Percentiles rank a stretch among this genome's conserved stretches.
These are phyloP conservation scores for Pleodorina starrii DNA, from an alignment of 139 green algal species.

Conservation along the genomic window DNA sequence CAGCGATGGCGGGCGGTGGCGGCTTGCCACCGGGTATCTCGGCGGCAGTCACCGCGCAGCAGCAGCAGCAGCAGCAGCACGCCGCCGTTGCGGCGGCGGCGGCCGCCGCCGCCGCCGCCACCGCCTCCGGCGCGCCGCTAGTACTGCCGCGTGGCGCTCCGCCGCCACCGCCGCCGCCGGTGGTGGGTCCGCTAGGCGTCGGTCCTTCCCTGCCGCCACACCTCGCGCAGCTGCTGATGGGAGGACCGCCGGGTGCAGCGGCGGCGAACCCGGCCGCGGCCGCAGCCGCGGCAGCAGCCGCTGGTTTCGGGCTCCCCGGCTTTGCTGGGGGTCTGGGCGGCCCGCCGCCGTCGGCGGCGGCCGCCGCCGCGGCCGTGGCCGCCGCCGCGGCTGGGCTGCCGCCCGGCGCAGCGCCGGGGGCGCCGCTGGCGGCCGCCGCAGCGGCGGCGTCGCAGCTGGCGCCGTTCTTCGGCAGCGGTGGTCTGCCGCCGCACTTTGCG, in stretches of 20 bases:
- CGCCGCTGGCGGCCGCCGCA: background rate
- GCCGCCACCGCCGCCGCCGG: background rate
- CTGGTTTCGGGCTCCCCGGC: background rate
- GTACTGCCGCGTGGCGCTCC: background rate
- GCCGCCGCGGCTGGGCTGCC: background rate
- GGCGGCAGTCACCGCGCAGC: background rate
- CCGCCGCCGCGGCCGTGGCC: background rate
- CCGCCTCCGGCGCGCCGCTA: background rate
- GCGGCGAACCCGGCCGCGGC: background rate
- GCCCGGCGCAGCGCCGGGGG: background rate
- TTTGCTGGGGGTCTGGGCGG: background rate
- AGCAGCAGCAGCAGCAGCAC: conserved; percentile 21
- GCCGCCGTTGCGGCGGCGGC: background rate
- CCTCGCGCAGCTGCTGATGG: conserved; percentile 21
- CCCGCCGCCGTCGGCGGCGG: background rate
- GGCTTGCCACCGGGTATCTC: background rate
- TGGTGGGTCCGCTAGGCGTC: background rate
- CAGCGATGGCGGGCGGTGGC: background rate
- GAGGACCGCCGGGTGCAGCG: background rate
- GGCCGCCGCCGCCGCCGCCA: background rate
- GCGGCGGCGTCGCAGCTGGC: conserved; percentile 8
- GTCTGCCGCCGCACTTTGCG: background rate
- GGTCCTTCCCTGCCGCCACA: background rate
- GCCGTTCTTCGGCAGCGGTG: background rate
- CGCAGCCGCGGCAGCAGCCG: background rate